Conservation (phyloP, 2,329 filamentous ascomycete genomes). For the Diplodia scrobiculata region DNA sequence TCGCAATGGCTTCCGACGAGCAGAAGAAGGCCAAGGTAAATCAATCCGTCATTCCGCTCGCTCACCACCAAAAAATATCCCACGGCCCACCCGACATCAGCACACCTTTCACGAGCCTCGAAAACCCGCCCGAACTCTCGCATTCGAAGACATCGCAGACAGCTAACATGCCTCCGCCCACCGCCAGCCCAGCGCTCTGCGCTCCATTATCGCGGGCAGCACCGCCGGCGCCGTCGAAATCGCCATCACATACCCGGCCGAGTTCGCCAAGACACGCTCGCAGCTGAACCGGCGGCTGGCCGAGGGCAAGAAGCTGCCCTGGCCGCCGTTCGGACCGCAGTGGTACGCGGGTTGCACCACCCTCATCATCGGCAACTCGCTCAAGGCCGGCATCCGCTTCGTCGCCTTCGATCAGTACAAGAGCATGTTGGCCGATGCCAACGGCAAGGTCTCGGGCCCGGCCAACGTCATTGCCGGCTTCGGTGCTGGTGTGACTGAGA, state of each 20-base stretch:
- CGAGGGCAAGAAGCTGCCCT: constrained; percentile 83
- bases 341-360: constrained; percentile 99
- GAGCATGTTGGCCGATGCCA: constrained; percentile 72
- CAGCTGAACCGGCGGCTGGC: constrained; percentile 86
- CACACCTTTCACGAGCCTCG: neutral
- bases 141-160: neutral
- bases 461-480: constrained; percentile 91
- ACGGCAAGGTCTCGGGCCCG: constrained; percentile 87
- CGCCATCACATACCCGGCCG: constrained; percentile 90
- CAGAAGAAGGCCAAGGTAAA: constrained; percentile 30
- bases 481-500: constrained; percentile 92
- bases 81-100: neutral
- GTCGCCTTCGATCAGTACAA: constrained; percentile 97
- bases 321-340: constrained; percentile 87
- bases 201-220: constrained; percentile 88
- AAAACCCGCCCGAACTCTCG: neutral
- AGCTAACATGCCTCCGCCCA: neutral
- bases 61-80: neutral
- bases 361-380: constrained; percentile 91
- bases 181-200: constrained; percentile 71
- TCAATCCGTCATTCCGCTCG: neutral
- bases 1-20: constrained; percentile 28
- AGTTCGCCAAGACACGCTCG: constrained; percentile 93
- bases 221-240: constrained; percentile 96
- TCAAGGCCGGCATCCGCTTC: constrained; percentile 95